Percentiles rank a stretch among this genome's conserved stretches.
phyloP scores from a whole-genome alignment of 1,139 yeast genomes.

The Scheffersomyces insectosa region DNA sequence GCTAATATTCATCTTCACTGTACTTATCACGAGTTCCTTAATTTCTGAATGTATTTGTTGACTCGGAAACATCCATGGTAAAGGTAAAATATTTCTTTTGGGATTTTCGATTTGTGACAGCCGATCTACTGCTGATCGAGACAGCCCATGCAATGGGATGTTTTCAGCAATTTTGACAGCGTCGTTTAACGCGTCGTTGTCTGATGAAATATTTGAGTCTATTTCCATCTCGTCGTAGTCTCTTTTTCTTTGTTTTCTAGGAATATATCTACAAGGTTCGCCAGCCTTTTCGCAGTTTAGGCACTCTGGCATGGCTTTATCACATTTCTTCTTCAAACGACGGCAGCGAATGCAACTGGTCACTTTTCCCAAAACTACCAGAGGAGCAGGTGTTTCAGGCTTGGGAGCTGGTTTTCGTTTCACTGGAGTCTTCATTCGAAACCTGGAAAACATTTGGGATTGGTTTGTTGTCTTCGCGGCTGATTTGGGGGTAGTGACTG shows the following conservation, averaged over 20 bases:
- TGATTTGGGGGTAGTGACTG: neutral
- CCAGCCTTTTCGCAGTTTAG: constrained; percentile 40
- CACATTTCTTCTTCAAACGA: constrained; percentile 50
- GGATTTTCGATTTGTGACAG: too few relatives aligned
- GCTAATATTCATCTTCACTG: too few relatives aligned
- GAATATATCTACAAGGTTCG: constrained; percentile 45
- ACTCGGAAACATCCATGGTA: too few relatives aligned
- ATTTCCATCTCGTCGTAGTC: neutral
- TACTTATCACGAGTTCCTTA: too few relatives aligned
- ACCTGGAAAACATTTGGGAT: neutral
- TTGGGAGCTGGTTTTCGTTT: neutral
- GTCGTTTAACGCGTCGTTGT: neutral
- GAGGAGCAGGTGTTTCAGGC: neutral
- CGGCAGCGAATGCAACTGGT: constrained; percentile 24
- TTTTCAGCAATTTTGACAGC: neutral
- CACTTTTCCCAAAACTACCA: neutral
- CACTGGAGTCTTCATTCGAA: neutral
- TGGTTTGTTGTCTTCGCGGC: neutral
- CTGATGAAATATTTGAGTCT: neutral
- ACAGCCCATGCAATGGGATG: too few relatives aligned
- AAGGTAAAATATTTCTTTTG: too few relatives aligned
- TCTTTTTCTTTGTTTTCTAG: constrained; percentile 30
- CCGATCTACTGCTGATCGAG: too few relatives aligned
- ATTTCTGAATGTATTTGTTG: too few relatives aligned
- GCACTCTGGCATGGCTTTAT: constrained; percentile 46